A percentile compares a stretch with the other conserved stretches of the same genome.
phyloP scores from a whole-genome alignment of 2,329 filamentous ascomycete species.

The Aureobasidium pullulans region DNA sequence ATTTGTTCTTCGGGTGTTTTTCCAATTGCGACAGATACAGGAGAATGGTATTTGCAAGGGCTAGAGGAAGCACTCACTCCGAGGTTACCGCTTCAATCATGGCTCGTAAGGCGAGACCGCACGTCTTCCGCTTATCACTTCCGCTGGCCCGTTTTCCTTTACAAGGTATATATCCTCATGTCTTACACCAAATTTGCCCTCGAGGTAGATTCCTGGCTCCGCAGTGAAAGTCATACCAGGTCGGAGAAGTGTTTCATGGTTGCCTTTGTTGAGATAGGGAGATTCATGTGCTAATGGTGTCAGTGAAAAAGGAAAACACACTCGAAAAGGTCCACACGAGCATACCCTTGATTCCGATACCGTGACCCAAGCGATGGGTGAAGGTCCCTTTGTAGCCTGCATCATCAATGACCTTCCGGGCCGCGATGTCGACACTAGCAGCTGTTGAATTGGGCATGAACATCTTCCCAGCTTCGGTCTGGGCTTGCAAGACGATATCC shows the following conservation, averaged over 20 bases:
- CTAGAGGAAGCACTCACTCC: too few species aligned
- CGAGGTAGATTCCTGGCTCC: slow-evolving; percentile 57
- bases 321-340: too few species aligned
- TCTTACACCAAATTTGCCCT: slow-evolving; percentile 53
- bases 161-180: slow-evolving; percentile 58
- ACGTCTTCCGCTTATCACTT: slow-evolving; percentile 48
- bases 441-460: slow-evolving; percentile 48
- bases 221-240: slow-evolving; percentile 57
- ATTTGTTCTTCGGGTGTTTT: too few species aligned
- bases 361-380: slow-evolving; percentile 56
- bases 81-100: slow-evolving; percentile 8
- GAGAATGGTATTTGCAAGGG: not conserved
- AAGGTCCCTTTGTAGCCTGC: slow-evolving; percentile 54
- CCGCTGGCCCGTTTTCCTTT: slow-evolving; percentile 45
- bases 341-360: slow-evolving; percentile 53
- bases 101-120: slow-evolving; percentile 50
- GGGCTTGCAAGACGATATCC: slow-evolving; percentile 55
- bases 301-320: not conserved
- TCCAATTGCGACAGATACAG: too few species aligned
- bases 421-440: slow-evolving; percentile 55
- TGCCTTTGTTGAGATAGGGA: slow-evolving; percentile 58
- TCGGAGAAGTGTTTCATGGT: slow-evolving; percentile 39
- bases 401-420: slow-evolving; percentile 48
- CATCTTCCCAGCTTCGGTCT: slow-evolving; percentile 46
- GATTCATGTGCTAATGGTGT: slow-evolving; percentile 47